Percentiles rank a stretch among this genome's conserved stretches.
Conservation (phyloP, 2,329 filamentous ascomycete genomes). For the Apiospora rasikravindrae region DNA sequence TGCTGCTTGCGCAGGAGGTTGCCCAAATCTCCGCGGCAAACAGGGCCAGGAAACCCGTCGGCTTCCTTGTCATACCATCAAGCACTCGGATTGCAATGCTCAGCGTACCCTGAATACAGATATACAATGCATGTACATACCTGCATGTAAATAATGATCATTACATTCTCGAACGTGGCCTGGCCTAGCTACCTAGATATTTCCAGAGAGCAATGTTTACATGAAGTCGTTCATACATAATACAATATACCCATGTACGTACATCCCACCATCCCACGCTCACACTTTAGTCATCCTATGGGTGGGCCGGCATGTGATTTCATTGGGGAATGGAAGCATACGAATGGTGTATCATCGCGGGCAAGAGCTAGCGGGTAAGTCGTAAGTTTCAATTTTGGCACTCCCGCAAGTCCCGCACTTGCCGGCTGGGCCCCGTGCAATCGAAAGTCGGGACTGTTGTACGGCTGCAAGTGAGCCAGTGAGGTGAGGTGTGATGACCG, state of each 20-base stretch:
- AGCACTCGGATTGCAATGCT: not conserved
- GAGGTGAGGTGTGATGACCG: not conserved
- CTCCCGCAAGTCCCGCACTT: conserved; percentile 1
- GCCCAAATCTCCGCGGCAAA: not conserved
- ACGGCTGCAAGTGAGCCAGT: not conserved
- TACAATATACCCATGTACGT: not conserved
- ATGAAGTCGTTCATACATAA: not conserved
- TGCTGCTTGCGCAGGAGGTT: conserved; percentile 5
- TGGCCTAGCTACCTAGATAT: not conserved
- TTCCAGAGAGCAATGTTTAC: not conserved
- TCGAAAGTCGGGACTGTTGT: not conserved
- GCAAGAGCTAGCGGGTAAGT: conserved; percentile 9
- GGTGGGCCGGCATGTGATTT: not conserved
- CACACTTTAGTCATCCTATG: not conserved
- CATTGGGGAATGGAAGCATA: not conserved
- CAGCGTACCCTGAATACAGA: not conserved
- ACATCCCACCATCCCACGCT: not conserved
- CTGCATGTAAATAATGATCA: not conserved
- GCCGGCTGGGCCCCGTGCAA: conserved; percentile 3
- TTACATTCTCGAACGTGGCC: not conserved
- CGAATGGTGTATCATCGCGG: not conserved
- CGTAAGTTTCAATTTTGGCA: not conserved
- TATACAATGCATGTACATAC: not conserved
- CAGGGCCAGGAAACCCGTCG: too few species aligned
- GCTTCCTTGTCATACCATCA: not conserved